Base-by-base conservation (phyloP, 306 rosid genomes). In the Canavalia gladiata region DNA sequence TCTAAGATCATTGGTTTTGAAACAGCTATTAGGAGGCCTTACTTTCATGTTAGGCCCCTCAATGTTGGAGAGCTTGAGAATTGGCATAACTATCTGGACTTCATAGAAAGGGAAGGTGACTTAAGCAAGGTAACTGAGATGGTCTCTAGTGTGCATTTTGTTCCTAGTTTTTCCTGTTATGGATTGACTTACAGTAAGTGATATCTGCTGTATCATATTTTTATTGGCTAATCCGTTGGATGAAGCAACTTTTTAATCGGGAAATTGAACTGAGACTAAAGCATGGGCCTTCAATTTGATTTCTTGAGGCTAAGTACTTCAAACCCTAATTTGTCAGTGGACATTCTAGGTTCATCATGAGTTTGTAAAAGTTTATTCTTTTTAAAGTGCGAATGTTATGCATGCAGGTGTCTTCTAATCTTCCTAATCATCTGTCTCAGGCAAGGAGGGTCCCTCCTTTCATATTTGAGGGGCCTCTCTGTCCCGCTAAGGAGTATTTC, bases 251-350 rank as follows among this genome's bases (percentile, higher is more conserved):
- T 88, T 96, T 89, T 84, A 90, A 93, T 85, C 87, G 88, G 96
- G 96, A 96, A 90, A 86, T 87, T 96, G 98, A 93, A 90, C 98
- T 94, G 99, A 96, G 99, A 92, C 97, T 92, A 96, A 93, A 93
- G 97, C 97, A 89, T 91, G 97, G 97, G 82, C 97, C 98, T 90
- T 89, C 97, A 85, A 92, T 89, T 90, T 93, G 98, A 94, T 96
- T 91, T 89, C 97, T 86, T 91, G 90, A 96, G 99, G 99, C 93
- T 96, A 96, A 94, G 98, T 94, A 94, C 91, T 96, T 90, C 99
- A 87, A 94, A 88, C 99, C 89, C 94, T 92, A 82, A 89, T 93
- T 90, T 86, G 93, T 90, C 88, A 87, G 89, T 90, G 94, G 94
- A 86, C 86, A 84, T 94, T 90, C 89, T 85, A 85, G 99, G 99